Conservation (phyloP, 2,329 filamentous ascomycete genomes). For the Paracamarosporium sp. region DNA sequence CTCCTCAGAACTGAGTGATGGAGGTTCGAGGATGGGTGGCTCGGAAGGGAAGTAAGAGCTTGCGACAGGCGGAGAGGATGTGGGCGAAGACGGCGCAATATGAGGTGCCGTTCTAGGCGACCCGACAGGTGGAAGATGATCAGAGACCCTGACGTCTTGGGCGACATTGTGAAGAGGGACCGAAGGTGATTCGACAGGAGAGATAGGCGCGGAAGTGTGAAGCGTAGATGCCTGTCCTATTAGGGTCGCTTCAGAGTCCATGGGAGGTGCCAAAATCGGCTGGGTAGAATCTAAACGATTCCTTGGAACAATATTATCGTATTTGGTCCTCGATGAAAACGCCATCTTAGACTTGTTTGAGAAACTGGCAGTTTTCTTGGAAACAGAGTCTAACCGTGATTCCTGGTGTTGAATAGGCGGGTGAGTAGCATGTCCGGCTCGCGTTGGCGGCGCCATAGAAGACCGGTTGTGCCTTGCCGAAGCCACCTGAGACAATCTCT, state of each 20-base stretch:
- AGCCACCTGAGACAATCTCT: slow-evolving; percentile 29
- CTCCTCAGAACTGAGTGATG: slow-evolving; percentile 31
- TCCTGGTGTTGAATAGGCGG: slow-evolving; percentile 29
- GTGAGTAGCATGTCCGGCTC: slow-evolving; percentile 23
- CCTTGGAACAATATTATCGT: slow-evolving; percentile 22
- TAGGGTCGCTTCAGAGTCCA: slow-evolving; percentile 37
- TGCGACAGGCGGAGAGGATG: slow-evolving; percentile 19
- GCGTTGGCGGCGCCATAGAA: slow-evolving; percentile 16
- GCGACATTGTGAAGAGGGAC: slow-evolving; percentile 1
- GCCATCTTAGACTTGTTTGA: slow-evolving; percentile 19
- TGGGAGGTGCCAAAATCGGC: slow-evolving; percentile 19
- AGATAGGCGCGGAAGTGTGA: slow-evolving; percentile 10
- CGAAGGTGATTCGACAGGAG: neutral
- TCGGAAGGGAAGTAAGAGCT: slow-evolving; percentile 27
- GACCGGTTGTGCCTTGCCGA: slow-evolving; percentile 23
- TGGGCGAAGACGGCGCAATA: slow-evolving; percentile 3
- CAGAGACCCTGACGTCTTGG: slow-evolving; percentile 15
- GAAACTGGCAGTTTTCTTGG: slow-evolving; percentile 21
- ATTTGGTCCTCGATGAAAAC: slow-evolving; percentile 20
- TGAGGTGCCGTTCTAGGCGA: slow-evolving; percentile 3
- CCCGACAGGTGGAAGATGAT: slow-evolving; percentile 7
- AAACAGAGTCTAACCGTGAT: slow-evolving; percentile 18
- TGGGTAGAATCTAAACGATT: slow-evolving; percentile 14
- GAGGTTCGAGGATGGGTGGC: slow-evolving; percentile 23
- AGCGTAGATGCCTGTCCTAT: slow-evolving; percentile 27